These are phyloP conservation scores for Gossypium schwendimanii DNA, from an alignment of 441 rosid species.

Conservation along the genomic window DNA sequence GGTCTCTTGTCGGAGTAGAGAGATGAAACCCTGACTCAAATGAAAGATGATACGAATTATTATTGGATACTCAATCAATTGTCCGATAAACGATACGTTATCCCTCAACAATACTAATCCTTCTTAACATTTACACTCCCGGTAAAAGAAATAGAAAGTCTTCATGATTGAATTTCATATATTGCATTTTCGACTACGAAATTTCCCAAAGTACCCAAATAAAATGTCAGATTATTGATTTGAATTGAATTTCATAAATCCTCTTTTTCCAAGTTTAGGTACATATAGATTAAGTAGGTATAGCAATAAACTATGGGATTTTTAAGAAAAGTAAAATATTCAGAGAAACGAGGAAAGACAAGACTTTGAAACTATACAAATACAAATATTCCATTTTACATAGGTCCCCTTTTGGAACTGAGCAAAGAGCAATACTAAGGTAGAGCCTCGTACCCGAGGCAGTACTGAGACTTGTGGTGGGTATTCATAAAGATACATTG, in stretches of 20 bases:
- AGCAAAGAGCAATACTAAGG: background rate
- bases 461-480: slow-evolving; percentile 11
- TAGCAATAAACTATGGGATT: too few species aligned
- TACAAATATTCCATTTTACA: slow-evolving; percentile 16
- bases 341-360: slow-evolving; percentile 25
- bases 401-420: slow-evolving; percentile 12
- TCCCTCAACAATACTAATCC: background rate
- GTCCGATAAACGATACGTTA: too few species aligned
- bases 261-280: background rate
- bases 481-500: slow-evolving; percentile 23
- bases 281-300: too few species aligned
- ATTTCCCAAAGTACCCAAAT: background rate
- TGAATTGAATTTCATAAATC: background rate
- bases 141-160: background rate
- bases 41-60: slow-evolving; percentile 1
- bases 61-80: too few species aligned
- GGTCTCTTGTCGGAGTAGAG: too few species aligned
- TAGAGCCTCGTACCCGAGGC: slow-evolving; percentile 15
- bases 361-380: slow-evolving; percentile 15
- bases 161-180: background rate
- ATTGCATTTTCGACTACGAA: background rate
- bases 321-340: background rate
- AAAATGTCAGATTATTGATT: background rate
- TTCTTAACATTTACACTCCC: background rate
- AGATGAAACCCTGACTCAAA: background rate